phyloP scores from a whole-genome alignment of 305 asterid genomes.

The Ajuga reptans region DNA sequence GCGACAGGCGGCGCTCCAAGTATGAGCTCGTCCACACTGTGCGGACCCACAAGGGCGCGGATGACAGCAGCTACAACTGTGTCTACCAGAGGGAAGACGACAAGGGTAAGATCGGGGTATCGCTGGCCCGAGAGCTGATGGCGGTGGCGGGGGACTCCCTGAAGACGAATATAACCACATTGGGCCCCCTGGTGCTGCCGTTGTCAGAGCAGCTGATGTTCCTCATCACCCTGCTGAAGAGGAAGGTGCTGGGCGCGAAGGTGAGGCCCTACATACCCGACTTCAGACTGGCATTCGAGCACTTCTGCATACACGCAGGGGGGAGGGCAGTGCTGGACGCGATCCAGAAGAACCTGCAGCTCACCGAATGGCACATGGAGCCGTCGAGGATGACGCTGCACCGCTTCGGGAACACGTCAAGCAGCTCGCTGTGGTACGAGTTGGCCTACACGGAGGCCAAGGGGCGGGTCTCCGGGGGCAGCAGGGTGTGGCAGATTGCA shows the following conservation, averaged over 20 bases:
- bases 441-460: constrained; percentile 58
- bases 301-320: constrained; percentile 67
- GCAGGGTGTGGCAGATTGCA: constrained; percentile 65
- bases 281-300: constrained; percentile 67
- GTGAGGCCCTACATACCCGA: constrained; percentile 69
- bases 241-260: constrained; percentile 32
- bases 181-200: constrained; percentile 62
- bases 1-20: constrained; percentile 45
- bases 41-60: constrained; percentile 65
- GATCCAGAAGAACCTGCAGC: constrained; percentile 50
- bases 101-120: constrained; percentile 40
- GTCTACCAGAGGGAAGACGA: constrained; percentile 63
- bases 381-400: constrained; percentile 74
- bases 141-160: constrained; percentile 62
- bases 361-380: constrained; percentile 68
- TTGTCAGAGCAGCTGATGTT: constrained; percentile 54
- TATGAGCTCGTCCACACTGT: constrained; percentile 54
- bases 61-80: constrained; percentile 51
- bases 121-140: constrained; percentile 55
- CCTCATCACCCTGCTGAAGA: constrained; percentile 34
- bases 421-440: constrained; percentile 71
- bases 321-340: constrained; percentile 70
- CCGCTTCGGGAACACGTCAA: constrained; percentile 67
- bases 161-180: constrained; percentile 60
- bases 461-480: constrained; percentile 45